phyloP scores from a whole-genome alignment of 805 yeast genomes.

The Saccharomycopsis capsularis region DNA sequence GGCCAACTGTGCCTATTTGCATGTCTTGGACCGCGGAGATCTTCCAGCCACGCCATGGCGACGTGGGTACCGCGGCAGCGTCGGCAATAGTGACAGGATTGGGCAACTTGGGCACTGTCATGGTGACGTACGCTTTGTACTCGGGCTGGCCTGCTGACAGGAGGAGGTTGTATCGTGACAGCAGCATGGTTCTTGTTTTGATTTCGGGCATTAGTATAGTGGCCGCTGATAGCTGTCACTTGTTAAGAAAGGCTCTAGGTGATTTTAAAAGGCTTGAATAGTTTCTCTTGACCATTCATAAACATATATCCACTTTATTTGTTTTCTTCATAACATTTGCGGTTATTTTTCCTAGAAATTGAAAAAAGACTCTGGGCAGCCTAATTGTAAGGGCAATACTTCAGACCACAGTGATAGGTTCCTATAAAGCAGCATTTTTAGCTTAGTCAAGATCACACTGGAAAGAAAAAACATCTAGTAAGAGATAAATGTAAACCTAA shows the following conservation, averaged over 20 bases:
- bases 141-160: slow-evolving; percentile 81
- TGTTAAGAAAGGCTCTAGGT: slow-evolving; percentile 14
- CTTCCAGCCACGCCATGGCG: slow-evolving; percentile 65
- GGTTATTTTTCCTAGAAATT: too few relatives aligned
- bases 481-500: too few relatives aligned
- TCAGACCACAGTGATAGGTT: too few relatives aligned
- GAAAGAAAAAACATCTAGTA: too few relatives aligned
- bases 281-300: too few relatives aligned
- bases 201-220: slow-evolving; percentile 71
- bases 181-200: slow-evolving; percentile 78
- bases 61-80: slow-evolving; percentile 77
- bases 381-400: too few relatives aligned
- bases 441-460: too few relatives aligned
- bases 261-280: too few relatives aligned
- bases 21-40: slow-evolving; percentile 82
- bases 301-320: too few relatives aligned
- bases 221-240: slow-evolving; percentile 31
- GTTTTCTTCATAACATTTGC: too few relatives aligned
- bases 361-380: too few relatives aligned
- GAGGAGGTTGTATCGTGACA: slow-evolving; percentile 51
- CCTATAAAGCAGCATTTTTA: too few relatives aligned
- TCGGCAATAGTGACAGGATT: slow-evolving; percentile 80
- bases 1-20: slow-evolving; percentile 84
- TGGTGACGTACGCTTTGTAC: slow-evolving; percentile 80
- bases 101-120: slow-evolving; percentile 81